Evolutionary conservation across 331 rosid genomes (phyloP), one percentile per base, ranked within the genome.

Genomic region (Malus hybrid): DNA sequence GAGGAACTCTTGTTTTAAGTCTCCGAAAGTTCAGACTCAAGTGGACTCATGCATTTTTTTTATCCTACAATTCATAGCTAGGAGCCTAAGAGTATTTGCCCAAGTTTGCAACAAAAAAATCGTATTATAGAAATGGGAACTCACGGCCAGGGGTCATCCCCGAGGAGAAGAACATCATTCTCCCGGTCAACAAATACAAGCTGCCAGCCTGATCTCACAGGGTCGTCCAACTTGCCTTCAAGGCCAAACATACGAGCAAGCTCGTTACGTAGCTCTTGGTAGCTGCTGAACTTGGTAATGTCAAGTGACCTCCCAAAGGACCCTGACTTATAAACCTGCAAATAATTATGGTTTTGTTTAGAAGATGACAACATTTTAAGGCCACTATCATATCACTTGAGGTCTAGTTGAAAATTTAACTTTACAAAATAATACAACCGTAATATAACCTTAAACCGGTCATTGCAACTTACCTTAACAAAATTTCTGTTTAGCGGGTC

Each of bases 121-220:
- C 20, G 15, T 67, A 42, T 42, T 42, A 54, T 22, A 60, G 34
- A 69, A 80, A 65, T 27, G 33, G 77, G 63, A 76, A 88, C 97
- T 92, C 84, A 92, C 96, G 88, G 96, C 97, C 97, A 92, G 11
- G 97, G 97, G 86, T 86, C 97, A 83, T 92, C 97, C 1, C 97
- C 97, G 2, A 92, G 96, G 80, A 92, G 96, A 87, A 92, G 96
- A 84, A 92, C 91, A 57, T 92, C 97, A 72, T 90, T 90, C 93
- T 92, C 96, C 88, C 92, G 90, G 88, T 92, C 97, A 62, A 92
- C 93, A 71, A 92, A 92, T 92, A 90, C 97, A 92, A 92, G 97
- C 97, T 92, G 97, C 97, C 97, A 92, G 97, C 97, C 97, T 92
- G 97, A 92, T 92, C 97, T 92, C 90, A 88, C 80, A 74, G 93